Evolutionary conservation across 805 yeast genomes (phyloP), one percentile per base, ranked within the genome.

Genomic region (Zygosaccharomyces gambellarensis): DNA sequence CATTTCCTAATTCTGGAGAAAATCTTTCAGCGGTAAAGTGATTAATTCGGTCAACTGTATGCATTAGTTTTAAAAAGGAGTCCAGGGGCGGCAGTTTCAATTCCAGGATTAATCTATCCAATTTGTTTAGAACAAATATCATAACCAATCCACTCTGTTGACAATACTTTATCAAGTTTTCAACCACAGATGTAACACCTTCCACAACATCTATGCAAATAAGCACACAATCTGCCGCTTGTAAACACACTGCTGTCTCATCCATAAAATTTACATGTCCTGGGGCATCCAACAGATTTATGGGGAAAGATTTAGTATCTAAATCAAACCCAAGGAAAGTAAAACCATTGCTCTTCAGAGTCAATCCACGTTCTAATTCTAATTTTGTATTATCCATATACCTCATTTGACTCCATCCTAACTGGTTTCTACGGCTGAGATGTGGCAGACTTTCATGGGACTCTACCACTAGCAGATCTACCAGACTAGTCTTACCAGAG

Each of bases 191-290:
- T 0, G 85, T 78, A 3, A 89, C 63, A 0, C 98, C 97, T 63
- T 92, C 97, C 1, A 89, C 83, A 1, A 77, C 83, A 63, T 94
- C 99, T n/a, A 92, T 73, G 1, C 88, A 86, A 1, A 90, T 64
- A 0, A 84, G 69, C 0, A 79, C 80, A 2, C 84, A 80, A 54
- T 94, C 97, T 0, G 78, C 76, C 0, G 83, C 71, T 21, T 79
- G 65, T 8, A 82, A 64, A 0, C 86, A 77, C 0, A 79, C 75
- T 0, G 80, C 74, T 3, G 80, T 68, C 57, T 94, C 97, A 61
- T 89, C 97, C 27, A 74, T 69, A 60, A 94, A 94, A 60, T 89
- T 83, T 0, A 79, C 77, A 66, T 94, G 98, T 0, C 99, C 99
- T 0, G 99, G 99, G 0, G 96, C 73, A 60, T 95, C 99, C 0